Evolutionary conservation across 805 yeast species (phyloP).

Genomic region (Diddensiella caesifluorescens): DNA sequence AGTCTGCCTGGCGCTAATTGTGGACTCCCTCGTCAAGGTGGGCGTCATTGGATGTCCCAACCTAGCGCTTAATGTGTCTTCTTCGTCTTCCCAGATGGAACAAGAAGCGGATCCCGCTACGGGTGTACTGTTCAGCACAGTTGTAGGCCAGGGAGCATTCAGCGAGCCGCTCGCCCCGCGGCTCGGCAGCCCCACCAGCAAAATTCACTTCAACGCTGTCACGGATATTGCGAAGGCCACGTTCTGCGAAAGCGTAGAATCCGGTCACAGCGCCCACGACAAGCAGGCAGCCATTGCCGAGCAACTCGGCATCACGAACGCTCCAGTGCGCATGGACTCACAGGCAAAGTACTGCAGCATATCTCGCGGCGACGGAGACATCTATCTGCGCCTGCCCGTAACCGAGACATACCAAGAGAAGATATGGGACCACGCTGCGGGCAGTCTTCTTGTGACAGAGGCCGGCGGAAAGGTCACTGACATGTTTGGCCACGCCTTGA

Average conservation of each 20-base stretch:
- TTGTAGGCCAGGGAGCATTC: conserved; percentile 62
- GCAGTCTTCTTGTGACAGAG: conserved; percentile 77
- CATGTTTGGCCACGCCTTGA: conserved; percentile 63
- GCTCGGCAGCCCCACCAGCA: conserved; percentile 31
- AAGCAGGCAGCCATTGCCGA: conserved; percentile 73
- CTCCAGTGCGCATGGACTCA: conserved; percentile 76
- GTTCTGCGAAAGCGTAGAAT: conserved; percentile 91
- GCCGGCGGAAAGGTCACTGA: conserved; percentile 92
- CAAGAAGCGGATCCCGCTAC: conserved; percentile 9
- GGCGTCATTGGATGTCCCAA: conserved; percentile 98
- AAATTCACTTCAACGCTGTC: conserved; percentile 50
- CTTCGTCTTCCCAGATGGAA: conserved; percentile 31
- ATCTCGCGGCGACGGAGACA: conserved; percentile 86
- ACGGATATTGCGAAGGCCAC: conserved; percentile 45
- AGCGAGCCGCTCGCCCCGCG: conserved; percentile 36
- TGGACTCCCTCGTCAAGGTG: conserved; percentile 74
- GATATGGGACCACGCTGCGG: conserved; percentile 99
- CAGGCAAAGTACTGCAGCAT: conserved; percentile 94
- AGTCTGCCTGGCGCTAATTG: conserved; percentile 85
- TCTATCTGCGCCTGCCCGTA: conserved; percentile 84
- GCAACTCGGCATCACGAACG: conserved; percentile 51
- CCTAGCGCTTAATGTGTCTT: conserved; percentile 48
- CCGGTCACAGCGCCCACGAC: conserved; percentile 88
- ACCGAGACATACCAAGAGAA: conserved; percentile 76
- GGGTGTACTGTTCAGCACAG: conserved; percentile 76